Evolutionary conservation across 768 basidiomycete species (phyloP), one percentile per base, ranked within the genome.

Genomic region (Exidia glandulosa): DNA sequence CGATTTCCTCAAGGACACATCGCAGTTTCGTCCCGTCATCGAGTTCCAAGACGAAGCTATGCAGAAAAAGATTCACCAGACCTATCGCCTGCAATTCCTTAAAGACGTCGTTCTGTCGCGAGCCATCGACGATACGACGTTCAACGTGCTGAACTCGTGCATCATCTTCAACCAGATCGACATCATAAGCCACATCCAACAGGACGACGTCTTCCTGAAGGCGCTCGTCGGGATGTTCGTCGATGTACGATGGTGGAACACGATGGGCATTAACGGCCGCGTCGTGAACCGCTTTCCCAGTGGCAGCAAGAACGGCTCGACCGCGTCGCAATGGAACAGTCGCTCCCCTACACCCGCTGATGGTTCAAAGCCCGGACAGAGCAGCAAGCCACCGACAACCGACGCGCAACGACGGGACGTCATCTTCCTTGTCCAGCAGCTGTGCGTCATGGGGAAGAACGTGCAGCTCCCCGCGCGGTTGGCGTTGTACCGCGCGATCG

Each of bases 81-180:
- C 94, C 2, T 97, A 97, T 71, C 90, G 96, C 23, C 81, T 99
- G 6, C 92, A 93, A 68, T 98, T 93, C 73, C 86, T 99, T 67
- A 98, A 97, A 71, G 96, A 99, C 70, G 95, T 99, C 61, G 92
- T 99, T 45, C 88, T 99, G 56, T 92, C 94, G 0, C 87, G 96
- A 19, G 86, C 87, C 1, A 81, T 97, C 56, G 96, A 99, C 67
- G 96, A 99, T 71, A 88, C 90, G 2, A 97, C 94, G 0, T 95
- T 97, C 80, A 93, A 92, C 68, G 91, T 96, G 66, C 82, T 98
- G 68, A 97, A 94, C 73, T 94, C 92, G 2, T 90, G 90, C 73
- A 93, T 99, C 71, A 92, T 97, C 69, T 98, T 94, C 81, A 96
- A 98, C 74, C 95, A 99, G 71, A 93, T 95, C 66, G 96, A 99